Conservation (phyloP, 805 yeast species). For the fission yeast (Schizosaccharomyces pombe) region DNA sequence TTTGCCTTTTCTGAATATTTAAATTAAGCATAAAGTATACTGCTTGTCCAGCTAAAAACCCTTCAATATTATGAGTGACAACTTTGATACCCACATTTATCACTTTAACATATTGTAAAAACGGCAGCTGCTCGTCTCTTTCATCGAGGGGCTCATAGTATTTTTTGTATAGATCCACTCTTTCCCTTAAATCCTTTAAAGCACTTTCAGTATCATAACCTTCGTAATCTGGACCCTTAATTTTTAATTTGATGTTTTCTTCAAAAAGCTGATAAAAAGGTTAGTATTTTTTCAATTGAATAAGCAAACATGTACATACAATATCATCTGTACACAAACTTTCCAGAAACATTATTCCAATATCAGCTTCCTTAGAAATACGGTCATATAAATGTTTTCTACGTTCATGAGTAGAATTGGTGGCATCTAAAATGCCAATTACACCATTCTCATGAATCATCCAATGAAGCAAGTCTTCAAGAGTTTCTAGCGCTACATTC, state of each 20-base stretch:
- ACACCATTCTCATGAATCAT: constrained; percentile 51
- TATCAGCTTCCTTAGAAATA: constrained; percentile 32
- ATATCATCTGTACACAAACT: constrained; percentile 72
- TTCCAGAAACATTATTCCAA: constrained; percentile 82
- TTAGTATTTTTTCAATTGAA: neutral
- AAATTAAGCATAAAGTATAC: constrained; percentile 90
- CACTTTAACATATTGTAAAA: constrained; percentile 62
- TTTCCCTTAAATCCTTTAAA: constrained; percentile 40
- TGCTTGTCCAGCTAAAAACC: constrained; percentile 74
- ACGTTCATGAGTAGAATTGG: constrained; percentile 59
- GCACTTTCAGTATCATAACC: constrained; percentile 51
- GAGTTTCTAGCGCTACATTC: constrained; percentile 49
- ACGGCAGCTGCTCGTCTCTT: constrained; percentile 27
- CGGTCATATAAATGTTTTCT: constrained; percentile 37
- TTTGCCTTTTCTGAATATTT: constrained; percentile 74
- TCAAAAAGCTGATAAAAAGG: constrained; percentile 23
- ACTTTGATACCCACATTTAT: constrained; percentile 76
- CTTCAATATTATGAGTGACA: constrained; percentile 64
- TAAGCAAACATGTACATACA: constrained; percentile 34
- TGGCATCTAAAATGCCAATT: constrained; percentile 86
- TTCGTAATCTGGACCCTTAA: constrained; percentile 62
- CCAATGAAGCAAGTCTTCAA: constrained; percentile 69
- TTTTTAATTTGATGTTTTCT: constrained; percentile 63
- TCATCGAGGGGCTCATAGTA: constrained; percentile 56
- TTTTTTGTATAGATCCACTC: constrained; percentile 52